A percentile compares a stretch with the other conserved stretches of the same genome.
phyloP scores from a whole-genome alignment of 768 basidiomycete genomes.

The Suillus discolor region DNA sequence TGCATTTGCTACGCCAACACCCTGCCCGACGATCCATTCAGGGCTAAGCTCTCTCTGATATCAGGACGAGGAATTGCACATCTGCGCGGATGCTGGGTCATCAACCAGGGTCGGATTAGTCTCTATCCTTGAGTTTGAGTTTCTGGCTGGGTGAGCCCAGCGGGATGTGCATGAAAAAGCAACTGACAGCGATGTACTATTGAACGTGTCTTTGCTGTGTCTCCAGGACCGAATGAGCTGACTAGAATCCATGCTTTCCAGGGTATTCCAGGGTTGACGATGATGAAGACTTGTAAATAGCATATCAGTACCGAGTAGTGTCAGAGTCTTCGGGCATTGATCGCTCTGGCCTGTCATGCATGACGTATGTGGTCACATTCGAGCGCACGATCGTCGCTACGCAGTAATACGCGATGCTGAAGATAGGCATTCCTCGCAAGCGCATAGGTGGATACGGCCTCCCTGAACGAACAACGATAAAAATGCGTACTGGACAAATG shows the following conservation, averaged over 20 bases:
- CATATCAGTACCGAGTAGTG: background rate
- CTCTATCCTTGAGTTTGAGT: background rate
- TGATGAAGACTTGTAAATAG: background rate
- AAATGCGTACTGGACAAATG: background rate
- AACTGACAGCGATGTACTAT: background rate
- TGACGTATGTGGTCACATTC: background rate
- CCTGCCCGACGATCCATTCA: conserved; percentile 76
- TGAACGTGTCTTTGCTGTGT: background rate
- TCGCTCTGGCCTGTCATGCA: background rate
- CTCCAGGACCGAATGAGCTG: background rate
- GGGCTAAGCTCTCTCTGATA: conserved; percentile 20
- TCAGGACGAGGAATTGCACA: background rate
- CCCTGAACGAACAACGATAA: background rate
- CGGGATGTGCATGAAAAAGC: background rate
- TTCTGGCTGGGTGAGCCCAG: background rate
- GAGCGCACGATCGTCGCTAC: background rate
- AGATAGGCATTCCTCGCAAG: background rate
- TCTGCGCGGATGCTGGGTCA: background rate
- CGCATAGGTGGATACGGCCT: background rate
- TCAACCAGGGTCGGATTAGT: background rate
- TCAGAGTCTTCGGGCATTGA: background rate
- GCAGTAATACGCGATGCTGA: background rate
- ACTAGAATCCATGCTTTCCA: background rate
- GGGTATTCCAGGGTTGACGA: background rate
- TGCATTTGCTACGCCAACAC: conserved; percentile 76